Percentiles rank a stretch among this genome's conserved stretches.
Conservation (phyloP, 345 rosid genomes). For the Clarkia xantiana region DNA sequence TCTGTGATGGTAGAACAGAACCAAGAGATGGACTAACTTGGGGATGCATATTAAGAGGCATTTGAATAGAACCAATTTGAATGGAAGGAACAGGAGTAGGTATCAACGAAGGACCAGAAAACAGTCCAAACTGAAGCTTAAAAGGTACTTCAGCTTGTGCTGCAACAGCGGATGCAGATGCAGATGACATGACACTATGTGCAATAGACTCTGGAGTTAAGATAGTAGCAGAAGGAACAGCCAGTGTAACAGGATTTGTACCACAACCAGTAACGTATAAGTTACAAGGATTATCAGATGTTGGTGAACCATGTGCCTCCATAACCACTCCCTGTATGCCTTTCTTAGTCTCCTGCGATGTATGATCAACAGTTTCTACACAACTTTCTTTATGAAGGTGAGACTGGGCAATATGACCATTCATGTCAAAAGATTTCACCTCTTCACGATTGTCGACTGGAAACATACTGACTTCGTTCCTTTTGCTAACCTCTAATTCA, state of each 20-base stretch:
- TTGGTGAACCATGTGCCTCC: constrained; percentile 25
- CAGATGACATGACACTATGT: constrained; percentile 30
- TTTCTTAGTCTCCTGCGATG: constrained; percentile 47
- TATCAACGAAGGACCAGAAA: constrained; percentile 82
- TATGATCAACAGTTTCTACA: constrained; percentile 20
- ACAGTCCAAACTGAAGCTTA: constrained; percentile 87
- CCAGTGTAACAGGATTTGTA: constrained; percentile 18
- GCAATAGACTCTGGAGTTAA: constrained; percentile 23
- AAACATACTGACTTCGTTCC: constrained; percentile 31
- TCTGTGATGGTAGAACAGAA: constrained; percentile 51
- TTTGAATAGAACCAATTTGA: constrained; percentile 98
- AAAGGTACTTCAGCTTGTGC: constrained; percentile 54
- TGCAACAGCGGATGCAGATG: constrained; percentile 21
- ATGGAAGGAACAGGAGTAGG: constrained; percentile 94
- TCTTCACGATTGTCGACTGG: constrained; percentile 26
- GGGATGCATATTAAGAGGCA: constrained; percentile 94
- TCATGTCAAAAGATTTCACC: constrained; percentile 25
- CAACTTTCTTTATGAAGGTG: constrained; percentile 25
- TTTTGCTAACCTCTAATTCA: constrained; percentile 50
- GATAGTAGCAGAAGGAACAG: constrained; percentile 20
- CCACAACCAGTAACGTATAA: constrained; percentile 25
- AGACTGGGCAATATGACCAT: constrained; percentile 21
- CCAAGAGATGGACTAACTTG: constrained; percentile 46
- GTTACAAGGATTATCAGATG: constrained; percentile 22
- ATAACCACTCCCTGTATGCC: constrained; percentile 30